Evolutionary conservation across 768 basidiomycete species (phyloP).

Genomic region (Podaxis rugospora): DNA sequence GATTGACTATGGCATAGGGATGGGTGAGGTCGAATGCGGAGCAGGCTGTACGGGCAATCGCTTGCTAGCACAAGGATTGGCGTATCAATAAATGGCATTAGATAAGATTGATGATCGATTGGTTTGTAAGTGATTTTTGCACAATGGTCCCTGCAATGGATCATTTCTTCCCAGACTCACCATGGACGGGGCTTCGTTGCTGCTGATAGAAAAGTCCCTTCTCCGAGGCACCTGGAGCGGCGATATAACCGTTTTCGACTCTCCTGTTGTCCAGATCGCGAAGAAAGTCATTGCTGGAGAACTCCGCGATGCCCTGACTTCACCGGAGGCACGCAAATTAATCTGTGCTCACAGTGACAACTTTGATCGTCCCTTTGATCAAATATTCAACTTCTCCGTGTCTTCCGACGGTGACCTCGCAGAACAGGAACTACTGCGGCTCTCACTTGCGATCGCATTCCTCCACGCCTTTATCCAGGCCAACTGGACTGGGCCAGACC

Average conservation of each 20-base stretch:
- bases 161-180: not conserved
- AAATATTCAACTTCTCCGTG: conserved; percentile 28
- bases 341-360: conserved; percentile 28
- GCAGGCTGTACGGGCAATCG: not conserved
- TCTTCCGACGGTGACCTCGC: conserved; percentile 23
- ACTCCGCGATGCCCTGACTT: conserved; percentile 50
- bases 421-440: conserved; percentile 49
- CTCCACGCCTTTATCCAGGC: conserved; percentile 88
- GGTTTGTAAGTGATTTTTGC: not conserved
- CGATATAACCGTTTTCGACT: conserved; percentile 16
- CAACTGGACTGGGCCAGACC: conserved; percentile 95
- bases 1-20: not conserved
- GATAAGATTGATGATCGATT: conserved; percentile 9
- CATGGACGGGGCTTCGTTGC: conserved; percentile 17
- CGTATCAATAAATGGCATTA: not conserved
- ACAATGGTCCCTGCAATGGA: not conserved
- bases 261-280: conserved; percentile 33
- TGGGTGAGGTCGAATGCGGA: not conserved
- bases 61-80: not conserved
- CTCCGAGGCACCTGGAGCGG: conserved; percentile 45
- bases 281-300: conserved; percentile 56
- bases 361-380: conserved; percentile 28
- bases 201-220: conserved; percentile 49
- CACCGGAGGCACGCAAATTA: conserved; percentile 36
- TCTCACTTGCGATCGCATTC: conserved; percentile 72